Evolutionary conservation across 768 basidiomycete species (phyloP), one percentile per base, ranked within the genome.

Genomic region (Kwoniella sp.): DNA sequence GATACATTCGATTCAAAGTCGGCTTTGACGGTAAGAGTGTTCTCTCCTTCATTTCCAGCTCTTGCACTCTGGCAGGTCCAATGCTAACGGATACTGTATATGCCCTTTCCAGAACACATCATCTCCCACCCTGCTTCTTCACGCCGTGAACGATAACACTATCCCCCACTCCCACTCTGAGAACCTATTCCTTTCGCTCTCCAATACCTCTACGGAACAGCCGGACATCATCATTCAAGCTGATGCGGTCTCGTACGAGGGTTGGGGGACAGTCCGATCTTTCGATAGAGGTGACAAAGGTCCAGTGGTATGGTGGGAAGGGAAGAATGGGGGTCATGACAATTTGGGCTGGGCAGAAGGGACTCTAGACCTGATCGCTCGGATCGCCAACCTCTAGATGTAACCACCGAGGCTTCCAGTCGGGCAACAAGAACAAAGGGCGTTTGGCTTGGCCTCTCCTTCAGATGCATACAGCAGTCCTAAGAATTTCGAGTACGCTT

Each of bases 111-210:
- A 91, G 90, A 82, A 84, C 61, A 85, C 91, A 68, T 85, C 86
- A 68, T 85, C 85, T 0, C 86, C 88, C 9, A 83, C 90, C 7
- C 81, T 92, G 37, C 84, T 93, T 66, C 86, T 84, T 0, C 91
- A 93, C 76, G 86, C 91, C 7, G 82, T 83, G 64, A 83, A 91
- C 75, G 91, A 93, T 79, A 82, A 81, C 69, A 87, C 90, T 24
- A 91, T 92, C 51, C 87, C 88, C 0, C 83, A 86, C 68, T 81
- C 83, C 0, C 91, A 93, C 74, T 87, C 91, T 0, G 82, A 83
- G 15, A 79, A 82, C 0, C 84, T 93, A 91, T 79, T 83, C 88
- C 85, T 91, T 2, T 10, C 26, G 36, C 8, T 9, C 49, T 55
- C 15, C 9, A n/a, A n/a, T n/a, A n/a, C n/a, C n/a, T n/a, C n/a